These are phyloP conservation scores for Magnolia officinalis DNA, from an alignment of 164 flowering plant genomes.

Conservation along the genomic window DNA sequence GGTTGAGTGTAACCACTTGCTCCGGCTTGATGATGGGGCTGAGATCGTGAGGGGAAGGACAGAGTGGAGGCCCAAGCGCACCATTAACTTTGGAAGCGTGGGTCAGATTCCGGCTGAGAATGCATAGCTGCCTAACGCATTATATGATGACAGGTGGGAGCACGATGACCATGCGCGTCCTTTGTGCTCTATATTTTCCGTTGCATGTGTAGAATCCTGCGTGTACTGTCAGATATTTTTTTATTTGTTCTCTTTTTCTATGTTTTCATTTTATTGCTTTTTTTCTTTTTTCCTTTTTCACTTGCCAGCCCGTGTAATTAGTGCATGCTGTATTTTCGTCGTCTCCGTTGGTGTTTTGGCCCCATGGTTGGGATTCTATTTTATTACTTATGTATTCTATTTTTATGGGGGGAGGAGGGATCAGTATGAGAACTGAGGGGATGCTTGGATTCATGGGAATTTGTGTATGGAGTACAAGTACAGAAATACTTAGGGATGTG, in stretches of 20 bases:
- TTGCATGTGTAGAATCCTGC: not conserved
- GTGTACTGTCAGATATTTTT: not conserved
- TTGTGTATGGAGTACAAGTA: too few species aligned
- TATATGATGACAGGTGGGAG: not conserved
- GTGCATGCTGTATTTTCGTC: not conserved
- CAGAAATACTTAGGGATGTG: too few species aligned
- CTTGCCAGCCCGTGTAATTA: not conserved
- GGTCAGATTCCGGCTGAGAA: constrained; percentile 40
- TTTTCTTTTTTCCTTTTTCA: not conserved
- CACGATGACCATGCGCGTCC: not conserved
- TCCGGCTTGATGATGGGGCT: constrained; percentile 55
- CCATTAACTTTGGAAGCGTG: constrained; percentile 10
- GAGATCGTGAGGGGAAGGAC: constrained; percentile 84
- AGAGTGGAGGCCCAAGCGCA: constrained; percentile 76
- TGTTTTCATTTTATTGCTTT: not conserved
- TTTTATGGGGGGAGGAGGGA: too few species aligned
- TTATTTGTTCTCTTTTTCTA: not conserved
- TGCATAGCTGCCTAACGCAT: constrained; percentile 10
- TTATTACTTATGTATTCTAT: too few species aligned
- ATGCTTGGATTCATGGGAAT: too few species aligned
- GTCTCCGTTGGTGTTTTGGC: not conserved
- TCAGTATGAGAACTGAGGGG: too few species aligned
- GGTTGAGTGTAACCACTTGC: constrained; percentile 73
- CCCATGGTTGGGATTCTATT: too few species aligned
- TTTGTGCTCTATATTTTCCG: not conserved